phyloP scores from a whole-genome alignment of 768 basidiomycete genomes.

The Podaxis sp. region DNA sequence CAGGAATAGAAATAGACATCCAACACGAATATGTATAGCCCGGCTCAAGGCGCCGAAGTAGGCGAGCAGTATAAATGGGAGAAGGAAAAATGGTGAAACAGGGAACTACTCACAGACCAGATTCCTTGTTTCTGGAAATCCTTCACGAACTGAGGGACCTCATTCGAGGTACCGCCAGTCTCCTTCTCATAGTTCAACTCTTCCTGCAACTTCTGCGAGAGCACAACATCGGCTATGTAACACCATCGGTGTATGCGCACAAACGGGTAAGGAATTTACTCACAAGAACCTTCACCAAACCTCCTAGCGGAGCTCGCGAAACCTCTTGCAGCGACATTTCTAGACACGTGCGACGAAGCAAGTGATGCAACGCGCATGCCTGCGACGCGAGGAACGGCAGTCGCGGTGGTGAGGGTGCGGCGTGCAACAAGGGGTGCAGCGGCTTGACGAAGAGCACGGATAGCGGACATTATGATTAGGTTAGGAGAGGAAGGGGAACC shows the following conservation, averaged over 20 bases:
- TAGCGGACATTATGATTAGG: slow-evolving; percentile 42
- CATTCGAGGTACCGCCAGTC: slow-evolving; percentile 31
- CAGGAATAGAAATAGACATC: background rate
- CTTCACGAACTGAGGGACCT: slow-evolving; percentile 73
- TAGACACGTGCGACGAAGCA: slow-evolving; percentile 17
- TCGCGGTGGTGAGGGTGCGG: slow-evolving; percentile 29
- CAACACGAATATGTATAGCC: background rate
- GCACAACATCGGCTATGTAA: slow-evolving; percentile 63
- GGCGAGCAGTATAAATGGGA: background rate
- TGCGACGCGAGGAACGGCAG: slow-evolving; percentile 21
- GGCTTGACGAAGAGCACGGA: slow-evolving; percentile 61
- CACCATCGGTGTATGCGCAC: background rate
- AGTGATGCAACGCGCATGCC: slow-evolving; percentile 29
- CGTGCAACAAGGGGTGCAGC: slow-evolving; percentile 39
- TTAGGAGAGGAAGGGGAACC: background rate
- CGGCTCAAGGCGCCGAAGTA: background rate
- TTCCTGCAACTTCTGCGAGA: slow-evolving; percentile 72
- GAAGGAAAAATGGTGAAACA: background rate
- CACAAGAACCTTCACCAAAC: slow-evolving; percentile 47
- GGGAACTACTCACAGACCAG: slow-evolving; percentile 64
- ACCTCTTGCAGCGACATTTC: slow-evolving; percentile 30
- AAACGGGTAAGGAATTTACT: slow-evolving; percentile 22
- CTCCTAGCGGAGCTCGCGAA: slow-evolving; percentile 47
- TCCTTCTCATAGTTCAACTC: slow-evolving; percentile 89
- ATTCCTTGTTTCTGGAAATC: slow-evolving; percentile 69